A percentile compares a stretch with the other conserved stretches of the same genome.
Evolutionary conservation across 2,329 filamentous ascomycete genomes (phyloP).

Genomic region (Sporothrix pseudoabietina): DNA sequence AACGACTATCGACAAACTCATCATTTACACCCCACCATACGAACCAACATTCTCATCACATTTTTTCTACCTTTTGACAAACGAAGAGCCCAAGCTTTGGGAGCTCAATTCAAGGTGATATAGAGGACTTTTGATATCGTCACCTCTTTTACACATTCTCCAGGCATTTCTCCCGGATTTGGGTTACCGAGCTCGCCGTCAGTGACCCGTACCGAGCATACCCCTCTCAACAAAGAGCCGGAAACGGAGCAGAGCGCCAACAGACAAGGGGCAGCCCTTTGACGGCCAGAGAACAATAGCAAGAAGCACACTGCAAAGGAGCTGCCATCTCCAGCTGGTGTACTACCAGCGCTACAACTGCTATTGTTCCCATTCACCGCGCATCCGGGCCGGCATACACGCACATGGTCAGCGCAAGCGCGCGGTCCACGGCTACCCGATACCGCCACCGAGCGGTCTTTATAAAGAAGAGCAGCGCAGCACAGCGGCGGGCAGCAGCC

Average conservation of each 20-base stretch:
- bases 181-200: background rate
- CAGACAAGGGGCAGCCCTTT: constrained; percentile 8
- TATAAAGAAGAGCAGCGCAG: constrained; percentile 34
- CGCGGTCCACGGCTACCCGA: constrained; percentile 28
- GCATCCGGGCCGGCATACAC: constrained; percentile 28
- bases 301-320: constrained; percentile 22
- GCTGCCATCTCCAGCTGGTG: background rate
- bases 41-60: background rate
- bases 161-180: background rate
- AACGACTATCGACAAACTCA: background rate
- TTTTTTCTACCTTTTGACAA: background rate
- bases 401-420: constrained; percentile 32
- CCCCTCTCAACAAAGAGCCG: background rate
- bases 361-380: constrained; percentile 29
- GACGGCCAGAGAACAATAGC: constrained; percentile 31
- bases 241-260: constrained; percentile 6
- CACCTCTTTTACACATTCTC: background rate
- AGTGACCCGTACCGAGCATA: background rate
- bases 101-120: background rate
- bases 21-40: background rate
- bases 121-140: no score
- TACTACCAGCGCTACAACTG: constrained; percentile 20
- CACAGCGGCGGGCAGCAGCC: background rate
- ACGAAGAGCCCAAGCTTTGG: background rate
- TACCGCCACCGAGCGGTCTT: constrained; percentile 36